Base-by-base conservation (phyloP, 306 rosid genomes). In the Quercus suber region DNA sequence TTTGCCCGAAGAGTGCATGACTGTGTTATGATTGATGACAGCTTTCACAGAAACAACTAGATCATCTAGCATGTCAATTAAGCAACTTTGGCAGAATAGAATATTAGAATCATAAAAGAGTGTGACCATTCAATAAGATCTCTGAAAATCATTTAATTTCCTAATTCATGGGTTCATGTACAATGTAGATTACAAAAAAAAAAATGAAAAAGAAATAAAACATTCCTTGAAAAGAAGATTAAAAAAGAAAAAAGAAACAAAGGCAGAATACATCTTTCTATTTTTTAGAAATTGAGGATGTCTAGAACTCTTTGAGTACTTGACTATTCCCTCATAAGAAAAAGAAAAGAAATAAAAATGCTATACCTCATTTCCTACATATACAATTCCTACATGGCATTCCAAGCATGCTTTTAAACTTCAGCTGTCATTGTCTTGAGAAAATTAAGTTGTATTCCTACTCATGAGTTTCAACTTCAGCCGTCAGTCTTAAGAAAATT, bases 401-500 rank as follows among this genome's bases (percentile, higher is more conserved):
- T 21, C 31, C 8, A 20, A 52, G 73, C 49, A 45, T 35, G 69
- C 59, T 78, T 68, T 67, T 51, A 11, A 41, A 71, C 37, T 73
- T 73, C 58, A 57, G 82, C 76, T 71, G 70, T 83, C 69, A 63
- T 55, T 31, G 74, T 82, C 68, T 81, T 5, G 51, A 35, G 74
- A 75, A 27, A 73, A 55, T 55, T 71, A 73, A 27, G 67, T 60
- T 7, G 71, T 41, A 41, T 41, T 73, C 53, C 64, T 59, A 28
- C 55, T 65, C 91, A 90, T 79, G 45, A 41, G 45, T 41, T 7
- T 41, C 11, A 7, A 73, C 41, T 73, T 73, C 58, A 57, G 78
- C 76, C 67, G 71, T 83, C 64, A 45, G 74, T 82, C 71, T 81
- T 4, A 41, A 57, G 75, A 75, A 27, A 73, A 59, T 55, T 71